These are phyloP conservation scores for Backusella sp. DNA, from an alignment of 192 early-diverging fungal species.

Conservation along the genomic window DNA sequence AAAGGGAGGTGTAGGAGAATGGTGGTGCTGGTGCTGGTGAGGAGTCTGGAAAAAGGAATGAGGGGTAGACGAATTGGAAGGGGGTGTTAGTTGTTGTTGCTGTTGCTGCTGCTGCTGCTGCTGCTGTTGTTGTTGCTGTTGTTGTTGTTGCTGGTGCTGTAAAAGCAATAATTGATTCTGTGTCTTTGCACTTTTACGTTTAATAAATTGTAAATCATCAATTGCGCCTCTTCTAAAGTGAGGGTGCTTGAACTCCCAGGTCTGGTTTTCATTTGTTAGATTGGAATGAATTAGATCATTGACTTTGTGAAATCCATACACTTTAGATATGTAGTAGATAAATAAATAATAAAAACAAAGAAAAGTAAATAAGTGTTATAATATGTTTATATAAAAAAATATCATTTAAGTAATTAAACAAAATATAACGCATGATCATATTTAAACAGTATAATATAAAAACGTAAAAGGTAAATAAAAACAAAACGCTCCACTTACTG, in stretches of 20 bases:
- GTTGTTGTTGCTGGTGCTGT: constrained; percentile 1
- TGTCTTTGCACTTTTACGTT: constrained; percentile 35
- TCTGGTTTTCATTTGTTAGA: constrained; percentile 58
- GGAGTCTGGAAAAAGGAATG: background rate
- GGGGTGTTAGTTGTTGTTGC: background rate
- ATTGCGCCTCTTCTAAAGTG: constrained; percentile 70
- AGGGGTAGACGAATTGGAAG: background rate
- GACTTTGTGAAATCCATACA: constrained; percentile 19
- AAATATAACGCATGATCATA: background rate
- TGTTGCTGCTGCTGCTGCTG: background rate
- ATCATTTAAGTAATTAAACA: background rate
- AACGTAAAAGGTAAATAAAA: background rate
- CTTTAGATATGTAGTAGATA: background rate
- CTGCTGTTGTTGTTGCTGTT: background rate
- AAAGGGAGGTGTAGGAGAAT: background rate
- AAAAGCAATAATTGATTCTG: background rate
- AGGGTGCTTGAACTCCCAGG: constrained; percentile 89
- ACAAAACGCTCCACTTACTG: background rate
- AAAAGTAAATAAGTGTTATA: background rate
- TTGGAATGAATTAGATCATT: constrained; percentile 43
- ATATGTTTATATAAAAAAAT: background rate
- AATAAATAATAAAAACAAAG: background rate
- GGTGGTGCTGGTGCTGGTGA: background rate
- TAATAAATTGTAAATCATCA: constrained; percentile 44
- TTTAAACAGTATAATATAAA: background rate